A percentile compares a stretch with the other conserved stretches of the same genome.
phyloP scores from a whole-genome alignment of 768 basidiomycete genomes.

The Cystobasidium tubakii region DNA sequence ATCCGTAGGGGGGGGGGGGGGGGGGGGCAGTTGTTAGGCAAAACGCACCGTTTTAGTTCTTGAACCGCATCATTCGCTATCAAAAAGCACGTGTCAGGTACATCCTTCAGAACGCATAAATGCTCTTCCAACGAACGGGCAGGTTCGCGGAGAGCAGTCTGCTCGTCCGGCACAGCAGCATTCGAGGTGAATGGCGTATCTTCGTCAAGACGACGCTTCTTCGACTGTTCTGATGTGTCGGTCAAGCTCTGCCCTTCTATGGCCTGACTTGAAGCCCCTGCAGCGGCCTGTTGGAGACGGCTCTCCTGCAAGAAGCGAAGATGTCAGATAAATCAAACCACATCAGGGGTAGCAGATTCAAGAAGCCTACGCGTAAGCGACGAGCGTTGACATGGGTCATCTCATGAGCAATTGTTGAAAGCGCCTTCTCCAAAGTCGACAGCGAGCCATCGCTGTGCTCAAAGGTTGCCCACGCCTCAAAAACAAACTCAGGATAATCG shows the following conservation, averaged over 20 bases:
- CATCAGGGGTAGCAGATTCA: no score
- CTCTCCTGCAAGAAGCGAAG: neutral
- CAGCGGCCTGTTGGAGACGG: neutral
- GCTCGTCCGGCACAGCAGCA: no score
- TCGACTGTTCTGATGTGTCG: neutral
- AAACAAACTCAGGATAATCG: conserved; percentile 93
- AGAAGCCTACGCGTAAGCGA: conserved; percentile 59
- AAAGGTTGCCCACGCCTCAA: conserved; percentile 83
- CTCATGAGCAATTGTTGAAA: conserved; percentile 41
- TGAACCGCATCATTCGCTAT: neutral
- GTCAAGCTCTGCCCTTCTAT: neutral
- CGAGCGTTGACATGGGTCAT: conserved; percentile 62
- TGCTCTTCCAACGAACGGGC: no score
- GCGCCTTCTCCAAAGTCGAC: conserved; percentile 51
- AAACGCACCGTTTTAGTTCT: neutral
- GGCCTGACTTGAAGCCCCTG: neutral
- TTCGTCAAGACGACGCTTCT: neutral
- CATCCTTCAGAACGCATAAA: no score
- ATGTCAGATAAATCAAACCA: neutral
- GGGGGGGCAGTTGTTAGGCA: neutral
- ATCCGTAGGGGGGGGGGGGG: neutral
- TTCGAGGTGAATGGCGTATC: neutral
- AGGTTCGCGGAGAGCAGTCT: no score
- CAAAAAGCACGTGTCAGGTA: no score
- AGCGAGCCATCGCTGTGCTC: conserved; percentile 75